Evolutionary conservation across 2,329 filamentous ascomycete genomes (phyloP).

Genomic region (Fusarium liriodendri): DNA sequence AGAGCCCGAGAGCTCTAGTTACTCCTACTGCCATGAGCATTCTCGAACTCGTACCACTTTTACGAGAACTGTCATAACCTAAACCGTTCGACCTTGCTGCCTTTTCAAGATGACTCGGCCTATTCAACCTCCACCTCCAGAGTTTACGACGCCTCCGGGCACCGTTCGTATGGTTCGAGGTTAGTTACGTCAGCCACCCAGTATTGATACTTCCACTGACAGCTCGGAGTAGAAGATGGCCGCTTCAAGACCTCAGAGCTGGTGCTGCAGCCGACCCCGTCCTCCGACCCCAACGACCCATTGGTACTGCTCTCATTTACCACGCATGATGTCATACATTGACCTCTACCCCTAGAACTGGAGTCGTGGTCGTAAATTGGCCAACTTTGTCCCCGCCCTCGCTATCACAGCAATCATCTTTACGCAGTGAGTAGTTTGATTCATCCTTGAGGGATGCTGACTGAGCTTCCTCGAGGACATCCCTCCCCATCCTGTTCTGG

Average conservation of each 20-base stretch:
- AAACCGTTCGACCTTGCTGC: background rate
- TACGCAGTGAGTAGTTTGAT: slow-evolving; percentile 31
- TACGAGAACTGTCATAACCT: background rate
- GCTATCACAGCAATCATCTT: slow-evolving; percentile 39
- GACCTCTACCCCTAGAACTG: slow-evolving; percentile 38
- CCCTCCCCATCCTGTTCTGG: slow-evolving; percentile 44
- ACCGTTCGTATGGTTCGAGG: background rate
- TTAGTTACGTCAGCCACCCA: background rate
- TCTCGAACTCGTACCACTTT: too few relatives aligned
- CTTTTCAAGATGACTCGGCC: background rate
- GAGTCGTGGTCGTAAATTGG: slow-evolving; percentile 35
- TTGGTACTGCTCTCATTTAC: background rate
- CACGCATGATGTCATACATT: background rate
- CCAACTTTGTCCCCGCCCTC: slow-evolving; percentile 38
- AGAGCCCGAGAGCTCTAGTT: background rate
- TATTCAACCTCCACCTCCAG: background rate
- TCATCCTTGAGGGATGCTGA: background rate
- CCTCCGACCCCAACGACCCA: background rate
- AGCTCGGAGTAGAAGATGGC: background rate
- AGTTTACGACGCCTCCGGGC: background rate
- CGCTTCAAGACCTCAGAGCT: background rate
- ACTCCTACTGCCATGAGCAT: background rate
- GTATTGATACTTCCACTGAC: background rate
- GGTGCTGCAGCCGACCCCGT: background rate
- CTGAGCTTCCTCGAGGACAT: slow-evolving; percentile 8